Conservation (phyloP, 495 filamentous ascomycete genomes). For the Podospora sp. region DNA sequence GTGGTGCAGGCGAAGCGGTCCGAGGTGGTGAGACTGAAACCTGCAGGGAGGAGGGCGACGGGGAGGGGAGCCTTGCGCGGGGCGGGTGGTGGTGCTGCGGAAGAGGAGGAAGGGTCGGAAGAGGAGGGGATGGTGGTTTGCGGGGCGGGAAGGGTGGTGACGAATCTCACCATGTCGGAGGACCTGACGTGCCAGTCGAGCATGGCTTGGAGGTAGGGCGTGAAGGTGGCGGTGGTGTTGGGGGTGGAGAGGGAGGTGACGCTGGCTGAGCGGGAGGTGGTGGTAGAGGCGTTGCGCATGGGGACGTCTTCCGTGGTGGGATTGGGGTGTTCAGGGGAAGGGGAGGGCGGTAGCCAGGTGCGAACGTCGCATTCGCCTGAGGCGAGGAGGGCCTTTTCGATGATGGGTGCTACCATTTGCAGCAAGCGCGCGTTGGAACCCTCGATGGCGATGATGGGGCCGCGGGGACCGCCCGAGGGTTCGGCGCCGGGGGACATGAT, state of each 20-base stretch:
- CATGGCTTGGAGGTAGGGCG: slow-evolving; percentile 71
- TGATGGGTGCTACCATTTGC: slow-evolving; percentile 58
- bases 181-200: slow-evolving; percentile 71
- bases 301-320: slow-evolving; percentile 17
- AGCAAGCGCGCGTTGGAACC: slow-evolving; percentile 62
- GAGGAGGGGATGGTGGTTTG: not conserved
- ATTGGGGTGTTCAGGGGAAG: slow-evolving; percentile 5
- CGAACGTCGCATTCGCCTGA: slow-evolving; percentile 62
- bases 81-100: not conserved
- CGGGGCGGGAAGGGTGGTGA: slow-evolving; percentile 44
- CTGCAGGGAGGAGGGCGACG: slow-evolving; percentile 68
- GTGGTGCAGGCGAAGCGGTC: slow-evolving; percentile 72
- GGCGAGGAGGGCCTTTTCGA: slow-evolving; percentile 61
- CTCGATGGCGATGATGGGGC: slow-evolving; percentile 82
- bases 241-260: not conserved
- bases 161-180: slow-evolving; percentile 64
- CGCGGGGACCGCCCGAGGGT: slow-evolving; percentile 54
- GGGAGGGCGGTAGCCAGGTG: slow-evolving; percentile 42
- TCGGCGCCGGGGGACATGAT: slow-evolving; percentile 26
- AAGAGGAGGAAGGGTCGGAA: slow-evolving; percentile 7
- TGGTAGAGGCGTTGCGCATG: slow-evolving; percentile 8
- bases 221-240: slow-evolving; percentile 49
- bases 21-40: slow-evolving; percentile 74
- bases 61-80: slow-evolving; percentile 44
- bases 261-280: slow-evolving; percentile 12